Evolutionary conservation across 2,329 filamentous ascomycete species (phyloP).

Genomic region (Fusarium miscanthi): DNA sequence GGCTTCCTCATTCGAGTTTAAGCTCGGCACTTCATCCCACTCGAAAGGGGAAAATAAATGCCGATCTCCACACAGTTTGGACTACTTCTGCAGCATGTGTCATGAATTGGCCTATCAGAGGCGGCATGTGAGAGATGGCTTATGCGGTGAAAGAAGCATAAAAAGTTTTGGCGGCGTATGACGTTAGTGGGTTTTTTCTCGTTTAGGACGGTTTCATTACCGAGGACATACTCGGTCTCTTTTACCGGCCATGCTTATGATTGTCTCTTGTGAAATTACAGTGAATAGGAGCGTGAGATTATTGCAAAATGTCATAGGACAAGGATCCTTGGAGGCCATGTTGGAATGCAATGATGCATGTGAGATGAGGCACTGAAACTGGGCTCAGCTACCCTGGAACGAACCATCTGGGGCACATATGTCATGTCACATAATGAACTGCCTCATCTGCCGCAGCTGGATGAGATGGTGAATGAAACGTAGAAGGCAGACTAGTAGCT

Average conservation of each 20-base stretch:
- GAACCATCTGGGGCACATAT: not conserved
- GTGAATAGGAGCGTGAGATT: fast-evolving
- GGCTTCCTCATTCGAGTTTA: not conserved
- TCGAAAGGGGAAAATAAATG: not conserved
- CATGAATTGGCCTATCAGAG: not conserved
- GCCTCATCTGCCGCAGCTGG: not conserved
- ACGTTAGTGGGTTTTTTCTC: not conserved
- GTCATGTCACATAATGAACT: not conserved
- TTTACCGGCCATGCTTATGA: not conserved
- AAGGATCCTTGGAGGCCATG: not conserved
- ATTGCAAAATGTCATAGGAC: too few relatives aligned
- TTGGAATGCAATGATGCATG: not conserved
- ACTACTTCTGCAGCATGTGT: not conserved
- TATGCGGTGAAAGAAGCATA: conserved; percentile 1
- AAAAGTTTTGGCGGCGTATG: not conserved
- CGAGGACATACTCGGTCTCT: not conserved
- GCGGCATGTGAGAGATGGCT: not conserved
- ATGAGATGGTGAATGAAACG: not conserved
- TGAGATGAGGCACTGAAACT: not conserved
- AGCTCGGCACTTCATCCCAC: not conserved
- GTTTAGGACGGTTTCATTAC: not conserved
- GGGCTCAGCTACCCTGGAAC: not conserved
- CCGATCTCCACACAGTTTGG: not conserved
- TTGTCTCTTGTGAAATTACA: not conserved
- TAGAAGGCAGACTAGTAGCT: not conserved